These are phyloP conservation scores for Pelargonium nanum DNA, from an alignment of 345 rosid genomes.

Conservation along the genomic window DNA sequence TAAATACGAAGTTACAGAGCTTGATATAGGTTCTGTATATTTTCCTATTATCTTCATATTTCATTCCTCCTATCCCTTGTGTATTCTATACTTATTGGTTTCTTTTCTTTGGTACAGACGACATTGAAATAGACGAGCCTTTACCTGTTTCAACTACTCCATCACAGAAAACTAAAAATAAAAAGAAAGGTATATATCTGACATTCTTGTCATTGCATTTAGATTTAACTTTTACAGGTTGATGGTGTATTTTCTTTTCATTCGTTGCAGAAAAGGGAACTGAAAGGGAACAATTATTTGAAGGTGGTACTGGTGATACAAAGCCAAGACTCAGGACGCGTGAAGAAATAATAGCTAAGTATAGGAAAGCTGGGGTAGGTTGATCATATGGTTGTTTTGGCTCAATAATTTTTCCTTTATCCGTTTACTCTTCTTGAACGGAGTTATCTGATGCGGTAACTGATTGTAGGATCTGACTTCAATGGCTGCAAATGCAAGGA, in stretches of 20 bases:
- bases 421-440: not conserved
- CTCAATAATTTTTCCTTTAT: not conserved
- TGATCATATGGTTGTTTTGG: constrained; percentile 1
- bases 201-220: constrained; percentile 8
- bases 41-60: constrained; percentile 1
- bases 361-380: constrained; percentile 54
- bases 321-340: constrained; percentile 40
- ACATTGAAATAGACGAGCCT: constrained; percentile 42
- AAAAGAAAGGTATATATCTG: constrained; percentile 20
- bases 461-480: constrained; percentile 36
- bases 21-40: constrained; percentile 30
- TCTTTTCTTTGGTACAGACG: constrained; percentile 29
- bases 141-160: constrained; percentile 14
- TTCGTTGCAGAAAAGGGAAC: constrained; percentile 23
- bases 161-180: constrained; percentile 20
- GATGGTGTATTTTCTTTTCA: constrained; percentile 1
- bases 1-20: constrained; percentile 21
- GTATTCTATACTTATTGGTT: constrained; percentile 2
- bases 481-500: constrained; percentile 35
- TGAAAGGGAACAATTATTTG: constrained; percentile 33
- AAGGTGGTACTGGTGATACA: constrained; percentile 24
- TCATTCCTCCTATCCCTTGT: not conserved
- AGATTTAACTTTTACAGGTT: not conserved
- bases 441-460: constrained; percentile 1
- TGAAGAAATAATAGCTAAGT: constrained; percentile 83